phyloP scores from a whole-genome alignment of 2,329 filamentous ascomycete species.

The Corinectria fuckeliana region DNA sequence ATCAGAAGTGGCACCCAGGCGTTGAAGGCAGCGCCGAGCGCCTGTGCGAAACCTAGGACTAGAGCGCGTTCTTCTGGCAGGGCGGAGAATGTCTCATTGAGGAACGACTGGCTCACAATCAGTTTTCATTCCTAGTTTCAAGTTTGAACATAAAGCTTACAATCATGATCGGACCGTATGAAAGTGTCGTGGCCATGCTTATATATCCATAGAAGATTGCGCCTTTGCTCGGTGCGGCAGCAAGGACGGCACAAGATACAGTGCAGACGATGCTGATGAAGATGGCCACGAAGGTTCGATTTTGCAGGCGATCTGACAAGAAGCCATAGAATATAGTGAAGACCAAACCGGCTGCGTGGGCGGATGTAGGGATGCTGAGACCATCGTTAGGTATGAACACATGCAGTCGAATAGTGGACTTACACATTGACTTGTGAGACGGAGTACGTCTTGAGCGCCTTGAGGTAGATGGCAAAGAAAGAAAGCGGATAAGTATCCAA shows the following conservation, averaged over 20 bases:
- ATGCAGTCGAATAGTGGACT: not conserved
- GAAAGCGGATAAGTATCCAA: not conserved
- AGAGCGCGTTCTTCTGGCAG: not conserved
- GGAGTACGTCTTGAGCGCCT: not conserved
- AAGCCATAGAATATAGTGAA: not conserved
- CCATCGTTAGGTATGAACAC: too few species aligned
- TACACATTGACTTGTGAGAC: conserved; percentile 1
- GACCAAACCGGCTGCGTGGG: not conserved
- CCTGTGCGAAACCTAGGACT: not conserved
- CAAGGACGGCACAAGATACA: not conserved
- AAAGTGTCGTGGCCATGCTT: not conserved
- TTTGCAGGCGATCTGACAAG: not conserved
- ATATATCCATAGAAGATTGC: not conserved
- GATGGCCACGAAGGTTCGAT: not conserved
- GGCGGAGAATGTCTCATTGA: not conserved
- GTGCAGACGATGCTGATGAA: not conserved
- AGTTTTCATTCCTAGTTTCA: not conserved
- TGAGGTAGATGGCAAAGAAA: not conserved
- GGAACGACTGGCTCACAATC: not conserved
- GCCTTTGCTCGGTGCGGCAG: not conserved
- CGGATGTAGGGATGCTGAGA: not conserved
- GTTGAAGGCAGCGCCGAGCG: conserved; percentile 1
- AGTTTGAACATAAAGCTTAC: not conserved
- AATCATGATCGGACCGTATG: conserved; percentile 4
- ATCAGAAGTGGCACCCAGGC: conserved; percentile 2